A percentile compares a stretch with the other conserved stretches of the same genome.
Evolutionary conservation across 2,329 filamentous ascomycete genomes (phyloP).

Genomic region (Neofusicoccum sp.): DNA sequence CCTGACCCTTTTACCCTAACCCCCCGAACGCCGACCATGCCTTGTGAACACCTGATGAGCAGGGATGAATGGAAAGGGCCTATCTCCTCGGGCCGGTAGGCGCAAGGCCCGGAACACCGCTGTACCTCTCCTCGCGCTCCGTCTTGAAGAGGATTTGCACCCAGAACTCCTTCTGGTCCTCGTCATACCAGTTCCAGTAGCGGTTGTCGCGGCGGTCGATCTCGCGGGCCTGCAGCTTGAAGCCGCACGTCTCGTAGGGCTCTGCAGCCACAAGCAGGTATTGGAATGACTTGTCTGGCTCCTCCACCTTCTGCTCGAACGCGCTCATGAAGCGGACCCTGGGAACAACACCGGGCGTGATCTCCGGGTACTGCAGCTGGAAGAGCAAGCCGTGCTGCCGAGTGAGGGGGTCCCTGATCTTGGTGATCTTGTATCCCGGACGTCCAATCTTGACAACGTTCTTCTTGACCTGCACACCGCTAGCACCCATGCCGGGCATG

Average conservation of each 20-base stretch:
- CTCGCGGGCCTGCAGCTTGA: constrained; percentile 92
- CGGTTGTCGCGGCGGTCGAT: constrained; percentile 84
- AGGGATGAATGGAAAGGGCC: neutral
- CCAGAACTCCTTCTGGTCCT: constrained; percentile 95
- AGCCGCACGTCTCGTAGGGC: constrained; percentile 95
- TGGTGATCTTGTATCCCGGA: constrained; percentile 97
- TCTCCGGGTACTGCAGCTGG: constrained; percentile 93
- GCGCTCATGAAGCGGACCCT: constrained; percentile 97
- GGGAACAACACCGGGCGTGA: constrained; percentile 70
- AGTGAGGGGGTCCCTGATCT: constrained; percentile 84
- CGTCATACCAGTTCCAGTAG: constrained; percentile 94
- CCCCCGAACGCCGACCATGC: constrained; percentile 8
- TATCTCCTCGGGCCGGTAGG: constrained; percentile 36
- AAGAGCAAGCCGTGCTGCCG: constrained; percentile 90
- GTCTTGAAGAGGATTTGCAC: constrained; percentile 98
- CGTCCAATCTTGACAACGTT: constrained; percentile 93
- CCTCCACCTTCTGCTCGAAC: constrained; percentile 92
- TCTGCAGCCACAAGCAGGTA: constrained; percentile 94
- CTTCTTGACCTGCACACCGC: constrained; percentile 58
- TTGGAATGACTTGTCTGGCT: constrained; percentile 90
- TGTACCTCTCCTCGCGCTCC: constrained; percentile 88
- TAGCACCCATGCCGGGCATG: constrained; percentile 73
- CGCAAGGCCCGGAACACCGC: constrained; percentile 63
- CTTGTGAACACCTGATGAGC: neutral
- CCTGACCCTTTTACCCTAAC: neutral